A percentile compares a stretch with the other conserved stretches of the same genome.
These are phyloP conservation scores for Boletus subcaerulescens DNA, from an alignment of 768 basidiomycete species.

Conservation along the genomic window DNA sequence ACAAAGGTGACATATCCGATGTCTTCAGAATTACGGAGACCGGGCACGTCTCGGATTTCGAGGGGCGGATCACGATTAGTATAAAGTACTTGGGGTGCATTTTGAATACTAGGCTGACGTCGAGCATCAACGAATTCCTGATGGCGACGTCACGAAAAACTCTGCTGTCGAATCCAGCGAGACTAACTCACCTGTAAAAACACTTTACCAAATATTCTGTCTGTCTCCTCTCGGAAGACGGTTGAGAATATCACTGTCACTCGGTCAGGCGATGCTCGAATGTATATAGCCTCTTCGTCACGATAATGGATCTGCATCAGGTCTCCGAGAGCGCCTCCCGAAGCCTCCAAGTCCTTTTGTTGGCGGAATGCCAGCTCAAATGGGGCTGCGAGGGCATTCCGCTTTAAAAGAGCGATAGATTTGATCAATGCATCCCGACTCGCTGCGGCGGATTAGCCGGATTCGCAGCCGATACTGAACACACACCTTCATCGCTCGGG, in stretches of 20 bases:
- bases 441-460: slow-evolving; percentile 45
- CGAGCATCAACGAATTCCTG: slow-evolving; percentile 99
- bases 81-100: slow-evolving; percentile 95
- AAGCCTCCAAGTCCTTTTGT: slow-evolving; percentile 81
- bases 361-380: slow-evolving; percentile 85
- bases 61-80: slow-evolving; percentile 93
- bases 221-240: slow-evolving; percentile 95
- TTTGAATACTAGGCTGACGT: slow-evolving; percentile 87
- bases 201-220: slow-evolving; percentile 95
- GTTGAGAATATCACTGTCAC: slow-evolving; percentile 98
- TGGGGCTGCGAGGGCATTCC: slow-evolving; percentile 91
- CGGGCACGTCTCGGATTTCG: slow-evolving; percentile 87
- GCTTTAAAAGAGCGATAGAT: slow-evolving; percentile 82
- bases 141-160: slow-evolving; percentile 3
- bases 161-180: background rate
- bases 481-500: slow-evolving; percentile 75
- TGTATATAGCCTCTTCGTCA: slow-evolving; percentile 95
- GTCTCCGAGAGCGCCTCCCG: slow-evolving; percentile 65
- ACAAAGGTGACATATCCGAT: slow-evolving; percentile 98
- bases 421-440: slow-evolving; percentile 75
- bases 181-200: slow-evolving; percentile 79
- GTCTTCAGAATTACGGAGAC: slow-evolving; percentile 79
- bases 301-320: slow-evolving; percentile 94
- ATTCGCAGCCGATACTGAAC: background rate
- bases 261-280: slow-evolving; percentile 90